Base-by-base conservation (phyloP, 257 asterid species). In the Capsicum rhomboideum region DNA sequence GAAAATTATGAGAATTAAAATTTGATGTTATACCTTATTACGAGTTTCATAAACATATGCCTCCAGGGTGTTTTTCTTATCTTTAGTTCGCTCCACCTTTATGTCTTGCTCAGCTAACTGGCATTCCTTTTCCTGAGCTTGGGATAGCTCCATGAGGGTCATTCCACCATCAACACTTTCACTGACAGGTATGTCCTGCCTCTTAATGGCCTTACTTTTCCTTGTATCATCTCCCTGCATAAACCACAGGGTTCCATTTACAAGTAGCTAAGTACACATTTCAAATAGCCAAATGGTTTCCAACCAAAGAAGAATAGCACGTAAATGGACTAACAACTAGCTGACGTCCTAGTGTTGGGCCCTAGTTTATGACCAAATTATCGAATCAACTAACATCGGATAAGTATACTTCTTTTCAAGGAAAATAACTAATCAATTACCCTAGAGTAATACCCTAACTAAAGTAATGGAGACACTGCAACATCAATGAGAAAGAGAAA, bases 31-130 rank as follows among this genome's bases (percentile, higher is more conserved):
- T 85, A 97, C 99, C 98, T 93, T 97, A 86, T 91, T 97, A 86
- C 99, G 95, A 10, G 97, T 91, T 71, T 97, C 98, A 81, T 97
- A 97, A 78, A 97, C 98, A 79, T 93, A 97, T 40, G 99, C 92
- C 92, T 97, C 99, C 83, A 97, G 88, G 54, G 98, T 90, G 89
- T 97, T 97, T 90, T 95, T 97, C 93, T 90, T 91, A 84, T 97
- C 98, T 91, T 97, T 95, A 87, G 99, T 97, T 89, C 93, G 93
- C 90, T 97, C 99, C 91, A 97, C 91, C 86, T 85, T 82, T 50
- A 86, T 86, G 86, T 97, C 99, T 87, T 97, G 98, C 87, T 92
- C 93, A 84, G 91, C 86, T 86, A 97, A 86, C 85, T 90, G 91
- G 84, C 79, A 85, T 89, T 97, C 99, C 86, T 88, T 90, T 61